Base-by-base conservation (phyloP, 441 rosid genomes). In the Populus hybrid region DNA sequence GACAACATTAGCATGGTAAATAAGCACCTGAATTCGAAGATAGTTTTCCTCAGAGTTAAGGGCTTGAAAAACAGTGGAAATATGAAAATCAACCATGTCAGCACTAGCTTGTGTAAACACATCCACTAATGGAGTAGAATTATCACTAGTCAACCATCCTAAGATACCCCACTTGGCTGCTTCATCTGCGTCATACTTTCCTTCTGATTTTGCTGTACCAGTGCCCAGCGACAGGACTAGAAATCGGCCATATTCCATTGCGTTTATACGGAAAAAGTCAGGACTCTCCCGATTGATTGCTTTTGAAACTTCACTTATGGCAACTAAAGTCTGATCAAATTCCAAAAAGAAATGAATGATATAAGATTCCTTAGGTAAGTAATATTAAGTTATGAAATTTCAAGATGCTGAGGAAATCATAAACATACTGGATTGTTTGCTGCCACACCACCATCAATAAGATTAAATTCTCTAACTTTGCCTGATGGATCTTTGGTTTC, bases 31-130 rank as follows among this genome's bases (percentile, higher is more conserved):
- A 65, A 89, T 86, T 8, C 90, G 84, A 35, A 88, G 32, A 30
- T 30, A 30, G 3, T 30, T 30, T 30, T 30, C 32, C 4, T 30
- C 32, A 0, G 32, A 30, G 59, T 77, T 85, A 14, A 88, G 89
- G 34, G 89, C 89, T 78, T 79, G 83, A 38, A 89, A 89, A 4
- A 87, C 82, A 0, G 77, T 72, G 26, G 88, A 84, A 36, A 87
- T 79, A 69, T 88, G 93, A 30, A 80, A 82, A 69, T 91, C 89
- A 57, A 91, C 91, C 90, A 89, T 87, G 74, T 87, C 91, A 0
- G 81, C 76, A 32, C 93, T 88, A 24, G 93, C 88, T 73, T 90
- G 88, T 46, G 38, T 81, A 69, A 85, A 90, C 57, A 82, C 84
- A 82, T 90, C 90, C 63, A 57, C 9, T 20, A 57, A 7, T 57